Evolutionary conservation across 2,329 filamentous ascomycete species (phyloP).

Genomic region (Dactylonectria macrodidyma): DNA sequence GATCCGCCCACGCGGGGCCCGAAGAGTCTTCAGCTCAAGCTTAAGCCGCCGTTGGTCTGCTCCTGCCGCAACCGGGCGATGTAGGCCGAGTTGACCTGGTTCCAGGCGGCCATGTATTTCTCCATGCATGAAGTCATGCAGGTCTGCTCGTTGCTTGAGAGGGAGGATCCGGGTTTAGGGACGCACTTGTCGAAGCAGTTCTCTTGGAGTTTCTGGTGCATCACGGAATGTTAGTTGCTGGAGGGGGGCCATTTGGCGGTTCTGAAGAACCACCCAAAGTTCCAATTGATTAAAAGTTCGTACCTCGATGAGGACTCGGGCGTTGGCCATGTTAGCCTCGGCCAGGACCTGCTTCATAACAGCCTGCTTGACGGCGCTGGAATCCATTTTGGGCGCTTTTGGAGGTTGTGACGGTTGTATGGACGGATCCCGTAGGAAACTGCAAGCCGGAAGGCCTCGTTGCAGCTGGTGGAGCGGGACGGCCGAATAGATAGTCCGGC

Average conservation of each 20-base stretch:
- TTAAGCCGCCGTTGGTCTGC: conserved; percentile 52
- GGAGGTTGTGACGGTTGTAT: conserved; percentile 39
- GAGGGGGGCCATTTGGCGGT: neutral
- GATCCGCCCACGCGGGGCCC: neutral
- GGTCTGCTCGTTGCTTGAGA: conserved; percentile 77
- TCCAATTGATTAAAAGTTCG: conserved; percentile 26
- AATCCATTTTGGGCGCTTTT: conserved; percentile 66
- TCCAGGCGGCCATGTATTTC: conserved; percentile 88
- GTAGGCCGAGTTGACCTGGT: conserved; percentile 79
- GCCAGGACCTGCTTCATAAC: conserved; percentile 76
- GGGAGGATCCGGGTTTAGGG: conserved; percentile 75
- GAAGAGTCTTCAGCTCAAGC: neutral
- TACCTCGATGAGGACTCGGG: conserved; percentile 79
- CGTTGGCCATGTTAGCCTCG: conserved; percentile 78
- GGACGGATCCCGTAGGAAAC: conserved; percentile 27
- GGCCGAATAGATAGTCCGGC: conserved; percentile 38
- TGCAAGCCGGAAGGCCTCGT: conserved; percentile 33
- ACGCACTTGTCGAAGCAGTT: conserved; percentile 87
- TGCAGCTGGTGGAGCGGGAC: conserved; percentile 13
- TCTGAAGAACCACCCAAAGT: neutral
- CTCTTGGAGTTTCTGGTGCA: conserved; percentile 80
- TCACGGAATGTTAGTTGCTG: conserved; percentile 25
- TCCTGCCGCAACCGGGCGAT: conserved; percentile 75
- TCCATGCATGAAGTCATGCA: conserved; percentile 86
- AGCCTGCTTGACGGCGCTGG: conserved; percentile 70